A percentile compares a stretch with the other conserved stretches of the same genome.
These are phyloP conservation scores for Ramaria sp. DNA, from an alignment of 768 basidiomycete species.

Conservation along the genomic window DNA sequence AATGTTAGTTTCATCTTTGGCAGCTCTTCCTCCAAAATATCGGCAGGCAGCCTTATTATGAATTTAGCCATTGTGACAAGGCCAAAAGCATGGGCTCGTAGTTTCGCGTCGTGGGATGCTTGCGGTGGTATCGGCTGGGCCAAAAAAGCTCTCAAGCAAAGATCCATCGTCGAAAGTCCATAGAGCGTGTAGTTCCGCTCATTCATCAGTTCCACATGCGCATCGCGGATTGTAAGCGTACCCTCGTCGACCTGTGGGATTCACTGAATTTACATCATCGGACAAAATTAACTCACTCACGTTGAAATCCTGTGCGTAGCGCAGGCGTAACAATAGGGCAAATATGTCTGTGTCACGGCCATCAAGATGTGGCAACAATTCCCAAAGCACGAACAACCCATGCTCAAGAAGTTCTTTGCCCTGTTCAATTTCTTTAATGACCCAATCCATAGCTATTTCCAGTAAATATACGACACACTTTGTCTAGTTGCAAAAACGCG, in stretches of 20 bases:
- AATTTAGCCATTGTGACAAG: constrained; percentile 78
- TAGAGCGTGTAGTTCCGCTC: constrained; percentile 72
- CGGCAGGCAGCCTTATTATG: constrained; percentile 65
- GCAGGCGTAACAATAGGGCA: constrained; percentile 53
- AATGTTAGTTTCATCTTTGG: constrained; percentile 65
- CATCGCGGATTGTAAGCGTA: constrained; percentile 71
- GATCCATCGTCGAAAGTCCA: constrained; percentile 75
- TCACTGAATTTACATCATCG: neutral
- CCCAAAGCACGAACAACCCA: constrained; percentile 74
- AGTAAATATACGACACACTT: constrained; percentile 32
- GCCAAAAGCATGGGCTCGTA: constrained; percentile 69
- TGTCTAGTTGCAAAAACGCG: constrained; percentile 46
- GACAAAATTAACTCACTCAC: constrained; percentile 31
- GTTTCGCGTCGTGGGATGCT: constrained; percentile 41
- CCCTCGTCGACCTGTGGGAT: constrained; percentile 65
- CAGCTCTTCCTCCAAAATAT: constrained; percentile 80
- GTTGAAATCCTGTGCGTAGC: constrained; percentile 61
- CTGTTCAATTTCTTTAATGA: constrained; percentile 26
- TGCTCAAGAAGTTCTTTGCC: constrained; percentile 58
- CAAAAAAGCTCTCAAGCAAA: constrained; percentile 55
- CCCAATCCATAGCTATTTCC: neutral
- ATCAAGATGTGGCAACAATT: constrained; percentile 65
- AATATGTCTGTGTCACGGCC: constrained; percentile 74
- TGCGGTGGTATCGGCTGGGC: constrained; percentile 33
- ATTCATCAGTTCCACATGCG: constrained; percentile 30